Evolutionary conservation across 129 eudicot genomes (phyloP).

Genomic region (Smallanthus sonchifolius): DNA sequence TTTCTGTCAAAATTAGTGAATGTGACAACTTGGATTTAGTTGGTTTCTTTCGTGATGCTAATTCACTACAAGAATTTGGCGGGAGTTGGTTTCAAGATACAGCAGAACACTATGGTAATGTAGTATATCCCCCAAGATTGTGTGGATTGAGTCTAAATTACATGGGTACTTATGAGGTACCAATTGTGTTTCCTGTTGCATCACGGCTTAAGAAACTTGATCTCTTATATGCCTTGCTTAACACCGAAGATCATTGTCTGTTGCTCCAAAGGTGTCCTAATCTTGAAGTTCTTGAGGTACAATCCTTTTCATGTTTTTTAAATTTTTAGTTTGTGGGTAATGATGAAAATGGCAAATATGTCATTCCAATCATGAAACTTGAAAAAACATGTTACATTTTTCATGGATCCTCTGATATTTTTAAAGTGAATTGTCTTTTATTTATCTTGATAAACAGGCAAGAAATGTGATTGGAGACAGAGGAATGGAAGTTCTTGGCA

Average conservation of each 20-base stretch:
- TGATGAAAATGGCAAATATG: not conserved
- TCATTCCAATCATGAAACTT: not conserved
- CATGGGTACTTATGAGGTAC: slow-evolving; percentile 55
- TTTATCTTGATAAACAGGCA: slow-evolving; percentile 44
- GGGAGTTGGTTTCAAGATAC: slow-evolving; percentile 61
- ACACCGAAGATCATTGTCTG: slow-evolving; percentile 57
- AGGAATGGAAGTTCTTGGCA: slow-evolving; percentile 66
- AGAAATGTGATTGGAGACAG: slow-evolving; percentile 75
- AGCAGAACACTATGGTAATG: slow-evolving; percentile 38
- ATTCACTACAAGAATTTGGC: slow-evolving; percentile 65
- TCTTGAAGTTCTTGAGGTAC: slow-evolving; percentile 87
- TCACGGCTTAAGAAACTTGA: slow-evolving; percentile 61
- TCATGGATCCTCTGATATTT: no score
- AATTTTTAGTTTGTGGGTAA: not conserved
- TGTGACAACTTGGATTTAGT: slow-evolving; percentile 53
- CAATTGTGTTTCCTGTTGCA: slow-evolving; percentile 61
- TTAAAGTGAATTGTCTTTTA: no score
- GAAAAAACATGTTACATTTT: not conserved
- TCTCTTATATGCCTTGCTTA: slow-evolving; percentile 63
- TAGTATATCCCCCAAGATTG: slow-evolving; percentile 53
- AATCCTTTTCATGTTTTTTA: not conserved
- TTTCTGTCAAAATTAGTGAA: slow-evolving; percentile 62
- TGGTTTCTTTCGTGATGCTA: slow-evolving; percentile 51
- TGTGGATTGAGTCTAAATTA: slow-evolving; percentile 56
- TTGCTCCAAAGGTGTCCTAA: slow-evolving; percentile 63